Base-by-base conservation (phyloP, 2,329 filamentous ascomycete genomes). In the Leptoxyphium fumago region DNA sequence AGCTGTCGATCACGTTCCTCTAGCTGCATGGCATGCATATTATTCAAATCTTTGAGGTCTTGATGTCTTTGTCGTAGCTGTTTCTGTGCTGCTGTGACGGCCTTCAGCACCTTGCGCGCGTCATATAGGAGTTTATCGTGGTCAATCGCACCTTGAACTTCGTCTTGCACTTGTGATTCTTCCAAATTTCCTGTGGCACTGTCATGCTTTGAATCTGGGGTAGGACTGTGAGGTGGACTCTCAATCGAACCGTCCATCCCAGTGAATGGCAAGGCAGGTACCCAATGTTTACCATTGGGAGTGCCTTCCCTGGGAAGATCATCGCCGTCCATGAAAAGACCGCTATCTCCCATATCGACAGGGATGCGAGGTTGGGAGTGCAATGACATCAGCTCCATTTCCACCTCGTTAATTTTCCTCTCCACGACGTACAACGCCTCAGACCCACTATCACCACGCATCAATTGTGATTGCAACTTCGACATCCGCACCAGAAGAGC, bases 401-500 rank as follows among this genome's bases (percentile, higher is more conserved):
- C 61, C 11, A 64, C 52, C 43, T 58, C 54, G 38, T 49, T 49
- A 30, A 65, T 40, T 38, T 58, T 57, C 13, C 49, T 45, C 8
- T 46, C 52, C 11, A 59, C 53, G 32, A 58, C 45, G 28, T 51
- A 47, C 42, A 57, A 44, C 34, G 43, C 43, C 26, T 50, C 50
- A 15, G 39, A 40, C 4, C 50, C 49, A 7, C 50, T 53, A 3
- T 54, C 51, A 15, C 52, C 50, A 44, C 58, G 58, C 48, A 62
- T 54, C 18, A 66, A 50, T 30, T 58, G 54, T 41, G 56, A 54
- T 45, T 61, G 61, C 40, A 66, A 53, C 39, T 55, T 57, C 46
- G 57, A 56, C 41, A 66, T 52, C 13, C 61, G 59, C 43, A 60
- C 52, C n/a, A 66, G 51, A 34, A 66, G 46, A 39, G 58, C 52